phyloP scores from a whole-genome alignment of 768 basidiomycete genomes.

The Trametes cingulata region DNA sequence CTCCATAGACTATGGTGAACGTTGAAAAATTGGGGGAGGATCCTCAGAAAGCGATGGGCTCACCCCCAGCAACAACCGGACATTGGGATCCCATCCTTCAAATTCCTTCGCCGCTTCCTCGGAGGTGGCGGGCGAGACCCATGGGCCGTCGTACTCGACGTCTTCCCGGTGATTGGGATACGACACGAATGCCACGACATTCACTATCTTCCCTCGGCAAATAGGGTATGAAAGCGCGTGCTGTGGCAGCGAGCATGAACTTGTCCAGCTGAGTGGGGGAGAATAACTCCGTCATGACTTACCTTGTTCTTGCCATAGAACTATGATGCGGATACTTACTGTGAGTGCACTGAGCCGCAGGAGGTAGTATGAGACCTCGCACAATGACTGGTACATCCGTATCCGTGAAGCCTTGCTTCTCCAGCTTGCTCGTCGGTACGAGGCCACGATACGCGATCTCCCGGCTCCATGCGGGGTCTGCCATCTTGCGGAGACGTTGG shows the following conservation, averaged over 20 bases:
- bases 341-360: not conserved
- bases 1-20: conserved; percentile 35
- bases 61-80: not conserved
- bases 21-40: conserved; percentile 28
- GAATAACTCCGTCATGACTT: not conserved
- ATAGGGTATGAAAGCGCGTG: conserved; percentile 36
- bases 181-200: conserved; percentile 35
- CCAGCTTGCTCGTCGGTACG: not conserved
- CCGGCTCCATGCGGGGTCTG: not conserved
- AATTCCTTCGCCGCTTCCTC: conserved; percentile 37
- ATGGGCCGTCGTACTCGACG: conserved; percentile 34
- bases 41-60: not conserved
- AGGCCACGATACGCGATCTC: not conserved
- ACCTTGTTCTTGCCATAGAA: not conserved
- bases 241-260: not conserved
- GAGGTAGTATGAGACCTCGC: not conserved
- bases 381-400: not conserved
- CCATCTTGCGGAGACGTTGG: not conserved
- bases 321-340: not conserved
- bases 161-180: conserved; percentile 32
- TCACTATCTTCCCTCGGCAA: conserved; percentile 37
- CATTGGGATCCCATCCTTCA: conserved; percentile 13
- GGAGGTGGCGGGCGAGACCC: conserved; percentile 31
- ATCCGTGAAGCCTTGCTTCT: not conserved
- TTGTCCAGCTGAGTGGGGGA: too few relatives aligned